Conservation (phyloP, 1,284 basidiomycete species). For the Sanghuangporus weigelae region DNA sequence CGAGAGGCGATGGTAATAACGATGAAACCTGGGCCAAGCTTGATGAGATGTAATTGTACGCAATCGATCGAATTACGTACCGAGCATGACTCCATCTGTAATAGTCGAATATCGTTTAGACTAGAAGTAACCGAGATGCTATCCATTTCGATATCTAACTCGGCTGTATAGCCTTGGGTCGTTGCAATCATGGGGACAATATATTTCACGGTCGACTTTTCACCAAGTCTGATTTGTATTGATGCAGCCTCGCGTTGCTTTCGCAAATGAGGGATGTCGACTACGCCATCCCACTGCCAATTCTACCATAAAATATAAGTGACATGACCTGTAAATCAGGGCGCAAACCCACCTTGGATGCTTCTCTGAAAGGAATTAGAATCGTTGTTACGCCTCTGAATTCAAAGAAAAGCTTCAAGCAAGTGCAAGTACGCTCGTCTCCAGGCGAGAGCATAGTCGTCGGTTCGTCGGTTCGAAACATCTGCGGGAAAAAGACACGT, state of each 20-base stretch:
- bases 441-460: constrained; percentile 62
- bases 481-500: constrained; percentile 74
- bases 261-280: constrained; percentile 41
- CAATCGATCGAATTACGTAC: constrained; percentile 35
- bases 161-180: constrained; percentile 69
- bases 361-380: constrained; percentile 82
- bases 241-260: constrained; percentile 62
- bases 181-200: constrained; percentile 76
- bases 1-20: constrained; percentile 52
- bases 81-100: constrained; percentile 71
- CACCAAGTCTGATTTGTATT: constrained; percentile 71
- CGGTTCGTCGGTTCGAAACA: constrained; percentile 60
- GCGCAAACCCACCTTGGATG: constrained; percentile 59
- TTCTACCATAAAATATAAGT: constrained; percentile 39
- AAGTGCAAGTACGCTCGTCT: constrained; percentile 76
- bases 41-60: background rate
- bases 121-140: constrained; percentile 75
- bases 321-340: background rate
- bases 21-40: constrained; percentile 9
- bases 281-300: constrained; percentile 77
- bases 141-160: constrained; percentile 79
- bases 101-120: constrained; percentile 78
- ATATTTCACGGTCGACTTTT: constrained; percentile 80
- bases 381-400: constrained; percentile 72
- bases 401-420: constrained; percentile 74